Base-by-base conservation (phyloP, 2,329 filamentous ascomycete genomes). In the Acrocalymma vagum region DNA sequence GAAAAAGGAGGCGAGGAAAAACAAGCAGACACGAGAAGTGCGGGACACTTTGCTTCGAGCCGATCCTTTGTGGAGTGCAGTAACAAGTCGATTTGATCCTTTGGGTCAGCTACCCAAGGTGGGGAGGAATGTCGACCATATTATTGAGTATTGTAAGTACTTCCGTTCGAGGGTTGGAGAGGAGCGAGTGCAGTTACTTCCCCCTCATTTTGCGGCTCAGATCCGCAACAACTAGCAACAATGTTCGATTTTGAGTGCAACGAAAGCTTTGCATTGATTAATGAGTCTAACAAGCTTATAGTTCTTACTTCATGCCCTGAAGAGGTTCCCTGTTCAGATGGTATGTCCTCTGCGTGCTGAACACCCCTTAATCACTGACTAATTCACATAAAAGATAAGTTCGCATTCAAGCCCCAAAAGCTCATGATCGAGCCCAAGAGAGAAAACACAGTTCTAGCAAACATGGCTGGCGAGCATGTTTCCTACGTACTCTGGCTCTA, bases 91-190 rank as follows among this genome's bases (percentile, higher is more conserved):
- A 2, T 42, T 48, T 18, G 55, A 60, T 30, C 52, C 58, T 9
- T 61, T 60, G 35, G 42, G 42, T 17, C 29, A 48, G 8, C 42
- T 61, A 2, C 58, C 55, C 5, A 21, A 47, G 11, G 34, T 60
- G 8, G 54, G 55, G 8, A 45, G 51, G 33, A 49, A 56, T 6
- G 48, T 53, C 18, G 54, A 61, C 22, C 58, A 60, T 28, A 55
- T 61, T 11, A 48, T 61, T 17, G 48, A 60, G 14, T 59, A 49
- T 22, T 59, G 53, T 59, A 45, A 43, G 55, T 28, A 10, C 6
- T 16, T 34, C 3, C 11, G 10, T 36, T 24, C 22, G 11, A 16
- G 16, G 6, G n/a, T 30, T 5, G n/a, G n/a, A n/a, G n/a, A n/a
- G n/a, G n/a, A n/a, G n/a, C n/a, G n/a, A n/a, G n/a, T n/a, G n/a